These are phyloP conservation scores for Erucastrum elatum DNA, from an alignment of 345 rosid genomes.

Conservation along the genomic window DNA sequence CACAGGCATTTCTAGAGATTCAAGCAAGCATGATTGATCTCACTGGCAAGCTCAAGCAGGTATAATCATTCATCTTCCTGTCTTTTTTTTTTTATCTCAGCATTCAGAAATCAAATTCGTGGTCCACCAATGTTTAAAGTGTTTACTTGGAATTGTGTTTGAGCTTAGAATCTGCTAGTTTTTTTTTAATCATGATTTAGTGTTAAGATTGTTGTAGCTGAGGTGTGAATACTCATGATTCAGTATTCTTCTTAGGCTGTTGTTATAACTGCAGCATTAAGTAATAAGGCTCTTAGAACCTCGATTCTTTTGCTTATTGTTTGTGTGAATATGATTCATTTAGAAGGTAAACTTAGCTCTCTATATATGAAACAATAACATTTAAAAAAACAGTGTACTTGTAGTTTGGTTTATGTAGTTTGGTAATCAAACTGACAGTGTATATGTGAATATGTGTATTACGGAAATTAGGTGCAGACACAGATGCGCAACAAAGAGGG, in stretches of 20 bases:
- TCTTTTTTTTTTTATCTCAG: too few species aligned
- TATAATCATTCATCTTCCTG: conserved; percentile 7
- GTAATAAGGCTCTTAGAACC: too few species aligned
- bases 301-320: background rate
- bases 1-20: conserved; percentile 56
- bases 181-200: too few species aligned
- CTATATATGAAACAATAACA: too few species aligned
- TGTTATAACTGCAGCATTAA: too few species aligned
- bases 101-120: background rate
- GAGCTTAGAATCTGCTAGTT: background rate
- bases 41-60: conserved; percentile 56
- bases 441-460: conserved; percentile 1
- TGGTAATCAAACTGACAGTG: background rate
- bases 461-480: conserved; percentile 64
- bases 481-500: conserved; percentile 88
- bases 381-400: background rate
- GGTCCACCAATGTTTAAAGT: background rate
- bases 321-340: background rate
- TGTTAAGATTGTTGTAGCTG: too few species aligned
- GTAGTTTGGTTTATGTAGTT: background rate
- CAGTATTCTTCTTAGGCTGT: too few species aligned
- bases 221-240: too few species aligned
- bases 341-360: too few species aligned
- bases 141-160: background rate
- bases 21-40: conserved; percentile 61